Conservation (phyloP, 345 rosid genomes). For the Toxicodendron radicans region DNA sequence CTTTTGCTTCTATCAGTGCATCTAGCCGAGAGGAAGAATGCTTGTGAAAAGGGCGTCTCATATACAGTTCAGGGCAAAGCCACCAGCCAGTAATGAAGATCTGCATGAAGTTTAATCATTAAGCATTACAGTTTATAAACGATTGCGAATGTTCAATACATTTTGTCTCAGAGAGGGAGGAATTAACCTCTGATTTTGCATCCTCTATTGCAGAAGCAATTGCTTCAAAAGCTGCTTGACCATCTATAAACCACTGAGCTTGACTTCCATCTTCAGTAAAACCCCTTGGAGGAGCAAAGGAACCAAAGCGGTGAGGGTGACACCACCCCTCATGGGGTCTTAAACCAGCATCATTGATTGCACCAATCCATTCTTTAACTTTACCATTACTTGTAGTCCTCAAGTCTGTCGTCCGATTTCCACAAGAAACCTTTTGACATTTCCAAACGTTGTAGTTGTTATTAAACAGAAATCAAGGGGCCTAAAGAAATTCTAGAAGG, state of each 20-base stretch:
- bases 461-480: background rate
- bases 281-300: constrained; percentile 87
- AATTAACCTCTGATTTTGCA: constrained; percentile 79
- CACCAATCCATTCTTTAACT: constrained; percentile 75
- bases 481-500: too few relatives aligned
- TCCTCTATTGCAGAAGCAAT: constrained; percentile 76
- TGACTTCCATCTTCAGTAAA: constrained; percentile 78
- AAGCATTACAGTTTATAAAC: constrained; percentile 1
- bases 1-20: constrained; percentile 76
- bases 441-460: constrained; percentile 15
- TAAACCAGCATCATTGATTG: constrained; percentile 59
- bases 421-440: constrained; percentile 56
- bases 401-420: constrained; percentile 53
- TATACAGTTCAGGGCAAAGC: constrained; percentile 92
- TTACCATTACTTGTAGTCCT: constrained; percentile 60
- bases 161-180: constrained; percentile 1
- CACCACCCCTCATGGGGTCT: constrained; percentile 62
- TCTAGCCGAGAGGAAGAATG: constrained; percentile 67
- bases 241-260: constrained; percentile 92
- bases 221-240: constrained; percentile 90
- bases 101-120: constrained; percentile 38
- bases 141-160: background rate
- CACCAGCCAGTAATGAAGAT: constrained; percentile 97
- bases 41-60: constrained; percentile 79
- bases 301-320: constrained; percentile 75